Conservation (phyloP, 2,329 filamentous ascomycete species). For the Aureobasidium namibiae region DNA sequence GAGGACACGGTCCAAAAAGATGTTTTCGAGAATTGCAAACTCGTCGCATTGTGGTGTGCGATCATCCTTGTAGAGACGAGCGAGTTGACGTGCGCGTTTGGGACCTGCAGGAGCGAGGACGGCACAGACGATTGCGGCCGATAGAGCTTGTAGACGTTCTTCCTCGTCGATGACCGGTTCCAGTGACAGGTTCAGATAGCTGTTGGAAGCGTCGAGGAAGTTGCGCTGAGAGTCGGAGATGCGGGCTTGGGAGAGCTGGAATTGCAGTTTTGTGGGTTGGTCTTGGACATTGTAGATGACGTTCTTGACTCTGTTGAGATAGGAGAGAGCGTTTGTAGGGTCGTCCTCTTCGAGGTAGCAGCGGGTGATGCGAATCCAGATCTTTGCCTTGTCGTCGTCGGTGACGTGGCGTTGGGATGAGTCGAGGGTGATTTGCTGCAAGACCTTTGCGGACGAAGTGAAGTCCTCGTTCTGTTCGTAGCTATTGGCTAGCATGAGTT, state of each 20-base stretch:
- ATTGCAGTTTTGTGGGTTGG: slow-evolving; percentile 68
- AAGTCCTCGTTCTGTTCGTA: slow-evolving; percentile 80
- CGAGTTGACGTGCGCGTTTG: slow-evolving; percentile 68
- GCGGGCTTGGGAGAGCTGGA: slow-evolving; percentile 83
- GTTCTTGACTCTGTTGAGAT: slow-evolving; percentile 92
- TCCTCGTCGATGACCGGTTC: slow-evolving; percentile 72
- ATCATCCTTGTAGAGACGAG: slow-evolving; percentile 88
- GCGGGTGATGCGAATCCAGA: slow-evolving; percentile 91
- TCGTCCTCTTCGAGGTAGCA: slow-evolving; percentile 94
- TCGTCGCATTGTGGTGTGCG: slow-evolving; percentile 66
- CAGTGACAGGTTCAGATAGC: slow-evolving; percentile 82
- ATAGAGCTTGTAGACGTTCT: slow-evolving; percentile 76
- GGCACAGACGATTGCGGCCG: slow-evolving; percentile 83
- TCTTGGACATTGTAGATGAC: slow-evolving; percentile 73
- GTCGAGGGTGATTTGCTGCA: slow-evolving; percentile 82
- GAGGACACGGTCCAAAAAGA: slow-evolving; percentile 85
- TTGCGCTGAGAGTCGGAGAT: slow-evolving; percentile 85
- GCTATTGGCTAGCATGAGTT: slow-evolving; percentile 72
- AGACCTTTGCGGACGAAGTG: slow-evolving; percentile 62
- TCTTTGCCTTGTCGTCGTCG: slow-evolving; percentile 69
- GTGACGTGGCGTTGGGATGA: slow-evolving; percentile 76
- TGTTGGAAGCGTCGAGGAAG: slow-evolving; percentile 79
- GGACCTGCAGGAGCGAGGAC: slow-evolving; percentile 89
- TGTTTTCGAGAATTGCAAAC: slow-evolving; percentile 88
- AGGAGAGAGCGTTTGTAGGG: slow-evolving; percentile 72